Base-by-base conservation (phyloP, 352 stramenopile genomes). In the Phytophthora ramorum region DNA sequence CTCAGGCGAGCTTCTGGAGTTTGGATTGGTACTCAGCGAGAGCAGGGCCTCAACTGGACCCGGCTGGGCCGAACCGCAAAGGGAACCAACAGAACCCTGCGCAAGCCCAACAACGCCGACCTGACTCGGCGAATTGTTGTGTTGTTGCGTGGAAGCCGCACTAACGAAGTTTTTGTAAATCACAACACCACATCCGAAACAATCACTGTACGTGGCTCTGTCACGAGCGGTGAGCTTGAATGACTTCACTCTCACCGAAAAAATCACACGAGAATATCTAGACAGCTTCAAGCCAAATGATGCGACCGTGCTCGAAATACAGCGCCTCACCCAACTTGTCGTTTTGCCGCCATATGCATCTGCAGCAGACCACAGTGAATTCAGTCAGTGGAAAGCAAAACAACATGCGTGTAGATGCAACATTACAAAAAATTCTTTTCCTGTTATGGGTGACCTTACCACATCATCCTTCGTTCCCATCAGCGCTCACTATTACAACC, bases 161-260 rank as follows among this genome's bases (percentile, higher is more conserved):
- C n/a, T n/a, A n/a, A n/a, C n/a, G n/a, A n/a, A n/a, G n/a, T n/a
- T n/a, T n/a, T n/a, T n/a, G n/a, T n/a, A n/a, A n/a, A n/a, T n/a
- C n/a, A n/a, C n/a, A n/a, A n/a, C n/a, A n/a, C n/a, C n/a, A n/a
- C n/a, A n/a, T 28, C 51, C 51, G 14, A 14, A 19, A 6, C 37
- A 58, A 28, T 32, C 13, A 24, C 22, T 58, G 9, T 58, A 49
- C 24, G 51, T 58, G 20, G 38, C 51, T 24, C n/a, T 54, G n/a
- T 54, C 47, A 7, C 22, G 47, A 43, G 5, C 47, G 8, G 47
- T 54, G 26, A 38, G 47, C n/a, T 43, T 58, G 14, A 8, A 16
- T 8, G 51, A 37, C 3, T 4, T 48, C 10, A 49, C 38, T 1
- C 37, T 58, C 2, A 58, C 51, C 2, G 12, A 58, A 4, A n/a